Conservation (phyloP, 2,329 filamentous ascomycete genomes). For the Xylariaceae sp. region DNA sequence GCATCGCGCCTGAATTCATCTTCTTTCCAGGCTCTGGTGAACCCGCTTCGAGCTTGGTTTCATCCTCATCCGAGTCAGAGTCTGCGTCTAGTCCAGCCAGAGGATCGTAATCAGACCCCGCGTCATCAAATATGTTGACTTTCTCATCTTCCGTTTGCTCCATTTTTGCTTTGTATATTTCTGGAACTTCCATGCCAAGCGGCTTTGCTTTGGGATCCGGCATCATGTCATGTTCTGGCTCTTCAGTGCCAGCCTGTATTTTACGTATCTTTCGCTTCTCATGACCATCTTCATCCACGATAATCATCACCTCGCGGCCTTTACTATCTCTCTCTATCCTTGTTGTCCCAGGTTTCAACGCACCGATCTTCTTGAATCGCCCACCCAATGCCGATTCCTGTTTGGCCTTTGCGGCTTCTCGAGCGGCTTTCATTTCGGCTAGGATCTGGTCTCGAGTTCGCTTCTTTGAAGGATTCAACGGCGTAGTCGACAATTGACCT, state of each 20-base stretch:
- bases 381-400: constrained; percentile 49
- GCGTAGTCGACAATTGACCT: constrained; percentile 53
- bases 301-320: constrained; percentile 60
- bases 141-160: constrained; percentile 51
- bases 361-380: constrained; percentile 63
- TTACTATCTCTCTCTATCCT: constrained; percentile 58
- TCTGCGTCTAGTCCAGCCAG: constrained; percentile 51
- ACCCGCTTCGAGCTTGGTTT: too few relatives aligned
- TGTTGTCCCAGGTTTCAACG: constrained; percentile 45
- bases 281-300: constrained; percentile 61
- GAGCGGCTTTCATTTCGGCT: constrained; percentile 60
- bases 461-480: constrained; percentile 53
- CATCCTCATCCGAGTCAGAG: constrained; percentile 37
- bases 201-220: constrained; percentile 53
- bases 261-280: constrained; percentile 63
- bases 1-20: constrained; percentile 33
- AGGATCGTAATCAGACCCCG: constrained; percentile 64
- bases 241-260: constrained; percentile 33
- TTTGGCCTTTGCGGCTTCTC: constrained; percentile 54
- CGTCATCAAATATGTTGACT: constrained; percentile 62
- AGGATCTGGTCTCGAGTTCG: constrained; percentile 63
- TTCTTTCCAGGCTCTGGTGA: too few relatives aligned
- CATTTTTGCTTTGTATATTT: constrained; percentile 47
- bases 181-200: constrained; percentile 63
- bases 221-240: constrained; percentile 39